These are phyloP conservation scores for Kluyveromyces starmeri DNA, from an alignment of 805 yeast species.

Conservation along the genomic window DNA sequence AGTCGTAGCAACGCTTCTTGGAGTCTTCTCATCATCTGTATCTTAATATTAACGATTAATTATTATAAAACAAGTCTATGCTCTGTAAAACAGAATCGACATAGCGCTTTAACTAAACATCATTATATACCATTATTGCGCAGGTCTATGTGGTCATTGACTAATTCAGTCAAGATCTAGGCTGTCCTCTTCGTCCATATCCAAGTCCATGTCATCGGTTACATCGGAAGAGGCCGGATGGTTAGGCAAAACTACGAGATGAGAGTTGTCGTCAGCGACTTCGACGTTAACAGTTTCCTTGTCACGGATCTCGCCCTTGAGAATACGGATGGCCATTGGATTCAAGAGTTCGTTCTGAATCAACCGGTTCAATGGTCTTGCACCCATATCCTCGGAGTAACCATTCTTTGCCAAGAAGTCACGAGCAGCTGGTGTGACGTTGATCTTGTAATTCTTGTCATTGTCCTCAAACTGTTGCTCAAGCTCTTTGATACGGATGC, in stretches of 20 bases:
- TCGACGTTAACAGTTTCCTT: slow-evolving; percentile 75
- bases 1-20: too few relatives aligned
- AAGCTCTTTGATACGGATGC: slow-evolving; percentile 74
- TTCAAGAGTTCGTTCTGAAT: slow-evolving; percentile 85
- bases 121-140: too few relatives aligned
- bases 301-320: slow-evolving; percentile 80
- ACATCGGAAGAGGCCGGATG: slow-evolving; percentile 42
- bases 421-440: slow-evolving; percentile 66
- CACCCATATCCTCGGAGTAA: slow-evolving; percentile 90
- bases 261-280: slow-evolving; percentile 27
- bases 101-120: too few relatives aligned
- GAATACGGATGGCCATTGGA: slow-evolving; percentile 76
- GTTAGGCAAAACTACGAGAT: slow-evolving; percentile 72
- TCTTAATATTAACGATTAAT: too few relatives aligned
- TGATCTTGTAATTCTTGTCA: slow-evolving; percentile 67
- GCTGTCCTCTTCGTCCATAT: slow-evolving; percentile 34
- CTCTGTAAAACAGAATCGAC: too few relatives aligned
- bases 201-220: slow-evolving; percentile 51
- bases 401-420: slow-evolving; percentile 81
- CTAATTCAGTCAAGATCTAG: slow-evolving; percentile 3
- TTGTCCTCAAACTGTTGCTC: slow-evolving; percentile 77
- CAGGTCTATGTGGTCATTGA: too few relatives aligned
- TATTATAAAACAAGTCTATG: too few relatives aligned
- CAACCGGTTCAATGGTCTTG: slow-evolving; percentile 89
- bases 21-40: too few relatives aligned